Evolutionary conservation across 1,139 yeast genomes (phyloP).

Genomic region (Candida anutae): DNA sequence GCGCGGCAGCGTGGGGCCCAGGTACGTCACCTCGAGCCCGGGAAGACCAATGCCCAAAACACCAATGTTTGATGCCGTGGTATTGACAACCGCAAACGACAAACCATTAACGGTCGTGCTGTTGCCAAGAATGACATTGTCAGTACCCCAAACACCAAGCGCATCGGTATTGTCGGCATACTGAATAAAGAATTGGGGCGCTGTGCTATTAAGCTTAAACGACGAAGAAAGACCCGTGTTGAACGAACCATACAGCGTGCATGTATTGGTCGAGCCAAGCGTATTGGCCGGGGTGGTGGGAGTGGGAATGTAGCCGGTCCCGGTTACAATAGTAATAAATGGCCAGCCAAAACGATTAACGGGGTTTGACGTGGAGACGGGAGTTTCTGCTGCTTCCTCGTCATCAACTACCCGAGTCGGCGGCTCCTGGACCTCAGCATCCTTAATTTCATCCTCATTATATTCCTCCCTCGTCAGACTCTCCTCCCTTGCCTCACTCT

Average conservation of each 20-base stretch:
- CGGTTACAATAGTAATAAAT: background rate
- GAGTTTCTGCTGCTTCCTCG: slow-evolving; percentile 1
- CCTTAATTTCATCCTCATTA: background rate
- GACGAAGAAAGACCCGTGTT: slow-evolving; percentile 24
- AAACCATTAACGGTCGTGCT: slow-evolving; percentile 30
- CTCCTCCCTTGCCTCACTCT: background rate
- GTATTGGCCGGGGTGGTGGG: slow-evolving; percentile 3
- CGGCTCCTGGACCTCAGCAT: no score
- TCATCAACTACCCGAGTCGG: slow-evolving; percentile 1
- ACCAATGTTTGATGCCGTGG: slow-evolving; percentile 35
- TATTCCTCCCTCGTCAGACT: background rate
- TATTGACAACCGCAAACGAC: slow-evolving; percentile 45
- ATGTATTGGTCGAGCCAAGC: slow-evolving; percentile 14
- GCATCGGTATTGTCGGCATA: slow-evolving; percentile 64
- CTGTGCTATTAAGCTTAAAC: slow-evolving; percentile 25
- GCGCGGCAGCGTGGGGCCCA: slow-evolving; percentile 8
- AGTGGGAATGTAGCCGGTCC: slow-evolving; percentile 1
- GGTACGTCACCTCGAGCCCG: slow-evolving; percentile 36
- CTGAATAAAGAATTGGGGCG: slow-evolving; percentile 31
- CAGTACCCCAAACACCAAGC: slow-evolving; percentile 51
- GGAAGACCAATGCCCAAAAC: slow-evolving; percentile 51
- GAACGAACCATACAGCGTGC: slow-evolving; percentile 35
- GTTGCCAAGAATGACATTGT: slow-evolving; percentile 31
- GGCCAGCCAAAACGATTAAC: background rate
- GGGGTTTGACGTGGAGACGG: background rate